A percentile compares a stretch with the other conserved stretches of the same genome.
These are phyloP conservation scores for Colletotrichum sp. DNA, from an alignment of 2,329 filamentous ascomycete species.

Conservation along the genomic window DNA sequence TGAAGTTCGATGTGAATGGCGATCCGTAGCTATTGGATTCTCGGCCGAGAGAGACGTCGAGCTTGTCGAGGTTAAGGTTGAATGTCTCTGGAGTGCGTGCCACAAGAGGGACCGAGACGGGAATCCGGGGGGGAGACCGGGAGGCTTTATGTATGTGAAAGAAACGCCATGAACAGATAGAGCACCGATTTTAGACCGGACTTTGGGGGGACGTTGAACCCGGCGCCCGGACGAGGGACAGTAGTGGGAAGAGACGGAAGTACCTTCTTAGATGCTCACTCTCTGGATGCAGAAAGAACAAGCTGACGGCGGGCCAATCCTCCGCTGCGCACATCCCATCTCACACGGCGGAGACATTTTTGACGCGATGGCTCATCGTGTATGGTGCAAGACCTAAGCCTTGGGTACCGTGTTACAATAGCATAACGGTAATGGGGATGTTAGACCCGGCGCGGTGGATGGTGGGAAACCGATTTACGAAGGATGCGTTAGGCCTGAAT, in stretches of 20 bases:
- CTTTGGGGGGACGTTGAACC: slow-evolving; percentile 8
- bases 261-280: background rate
- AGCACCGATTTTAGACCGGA: background rate
- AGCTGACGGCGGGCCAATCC: background rate
- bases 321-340: background rate
- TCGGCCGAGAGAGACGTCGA: background rate
- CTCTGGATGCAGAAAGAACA: background rate
- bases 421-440: background rate
- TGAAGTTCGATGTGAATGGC: background rate
- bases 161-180: background rate
- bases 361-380: slow-evolving; percentile 6
- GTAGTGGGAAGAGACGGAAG: background rate
- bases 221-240: background rate
- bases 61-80: background rate
- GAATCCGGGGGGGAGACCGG: background rate
- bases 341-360: background rate
- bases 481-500: slow-evolving; percentile 12
- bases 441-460: background rate
- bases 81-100: slow-evolving; percentile 6
- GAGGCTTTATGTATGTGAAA: slow-evolving; percentile 6
- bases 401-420: slow-evolving; percentile 5
- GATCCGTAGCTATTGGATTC: background rate
- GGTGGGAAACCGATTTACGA: background rate
- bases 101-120: background rate
- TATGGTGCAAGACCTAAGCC: background rate